A percentile compares a stretch with the other conserved stretches of the same genome.
phyloP scores from a whole-genome alignment of 352 stramenopile species.

The Globisporangium middletonii region DNA sequence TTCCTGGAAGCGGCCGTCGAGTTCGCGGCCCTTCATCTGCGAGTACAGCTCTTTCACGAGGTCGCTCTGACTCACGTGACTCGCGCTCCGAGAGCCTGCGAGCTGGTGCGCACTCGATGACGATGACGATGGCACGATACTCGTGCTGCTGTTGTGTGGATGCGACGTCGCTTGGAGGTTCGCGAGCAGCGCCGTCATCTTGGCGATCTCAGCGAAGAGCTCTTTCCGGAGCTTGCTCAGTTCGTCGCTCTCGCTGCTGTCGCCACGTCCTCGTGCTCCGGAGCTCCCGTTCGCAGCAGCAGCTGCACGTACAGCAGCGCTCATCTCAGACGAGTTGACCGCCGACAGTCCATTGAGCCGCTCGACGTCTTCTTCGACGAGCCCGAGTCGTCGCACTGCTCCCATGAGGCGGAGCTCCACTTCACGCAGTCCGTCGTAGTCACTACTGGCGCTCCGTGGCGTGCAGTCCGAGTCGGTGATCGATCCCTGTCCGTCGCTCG shows the following conservation, averaged over 20 bases:
- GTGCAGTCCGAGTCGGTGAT: constrained; percentile 13
- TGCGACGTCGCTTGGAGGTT: constrained; percentile 15
- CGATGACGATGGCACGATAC: constrained; percentile 15
- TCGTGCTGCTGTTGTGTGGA: constrained; percentile 1
- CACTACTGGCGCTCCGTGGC: constrained; percentile 5
- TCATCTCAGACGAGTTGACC: constrained; percentile 18
- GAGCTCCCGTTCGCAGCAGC: not conserved
- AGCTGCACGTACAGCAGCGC: constrained; percentile 1
- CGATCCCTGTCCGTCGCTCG: constrained; percentile 6
- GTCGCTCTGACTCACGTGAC: constrained; percentile 27
- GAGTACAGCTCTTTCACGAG: constrained; percentile 49
- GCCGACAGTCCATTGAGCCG: constrained; percentile 29
- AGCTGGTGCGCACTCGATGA: constrained; percentile 8
- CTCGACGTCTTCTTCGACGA: constrained; percentile 64
- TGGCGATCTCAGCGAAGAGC: constrained; percentile 46
- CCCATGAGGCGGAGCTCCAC: constrained; percentile 57
- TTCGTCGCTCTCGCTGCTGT: constrained; percentile 19
- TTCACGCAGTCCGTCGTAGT: constrained; percentile 36
- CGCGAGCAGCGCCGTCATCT: constrained; percentile 21
- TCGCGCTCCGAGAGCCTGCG: constrained; percentile 8
- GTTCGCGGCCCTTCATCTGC: constrained; percentile 47
- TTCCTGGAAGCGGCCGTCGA: constrained; percentile 40
- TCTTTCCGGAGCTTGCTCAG: constrained; percentile 45
- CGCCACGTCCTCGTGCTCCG: not conserved
- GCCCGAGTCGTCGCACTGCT: constrained; percentile 40